Evolutionary conservation across 352 stramenopile genomes (phyloP).

Genomic region (Globisporangium barbulae): DNA sequence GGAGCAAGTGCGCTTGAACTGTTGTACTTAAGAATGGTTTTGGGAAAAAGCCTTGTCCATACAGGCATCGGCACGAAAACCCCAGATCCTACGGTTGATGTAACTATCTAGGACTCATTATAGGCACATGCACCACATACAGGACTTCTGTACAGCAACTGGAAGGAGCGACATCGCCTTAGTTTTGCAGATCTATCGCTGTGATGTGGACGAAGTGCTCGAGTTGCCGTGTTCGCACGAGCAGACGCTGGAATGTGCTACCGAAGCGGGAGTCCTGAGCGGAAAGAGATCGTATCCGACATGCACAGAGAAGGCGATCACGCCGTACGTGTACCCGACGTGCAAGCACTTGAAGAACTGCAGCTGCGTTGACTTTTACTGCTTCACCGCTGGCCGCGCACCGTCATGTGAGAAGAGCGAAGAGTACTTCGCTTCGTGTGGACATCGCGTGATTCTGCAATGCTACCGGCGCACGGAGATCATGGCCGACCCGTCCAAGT

Average conservation of each 20-base stretch:
- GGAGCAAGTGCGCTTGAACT: too few relatives aligned
- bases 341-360: slow-evolving; percentile 71
- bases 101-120: too few relatives aligned
- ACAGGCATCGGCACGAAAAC: too few relatives aligned
- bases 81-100: too few relatives aligned
- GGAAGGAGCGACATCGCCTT: slow-evolving; percentile 23
- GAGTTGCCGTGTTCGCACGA: slow-evolving; percentile 64
- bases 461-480: slow-evolving; percentile 57
- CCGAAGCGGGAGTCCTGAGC: slow-evolving; percentile 38
- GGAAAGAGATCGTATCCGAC: slow-evolving; percentile 31
- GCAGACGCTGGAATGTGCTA: slow-evolving; percentile 45
- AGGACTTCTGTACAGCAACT: slow-evolving; percentile 30
- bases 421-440: slow-evolving; percentile 60
- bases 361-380: slow-evolving; percentile 59
- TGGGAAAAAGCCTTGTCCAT: too few relatives aligned
- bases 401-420: slow-evolving; percentile 52
- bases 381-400: slow-evolving; percentile 33
- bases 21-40: too few relatives aligned
- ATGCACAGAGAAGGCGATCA: slow-evolving; percentile 56
- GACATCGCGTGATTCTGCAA: slow-evolving; percentile 53
- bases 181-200: slow-evolving; percentile 56
- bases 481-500: slow-evolving; percentile 20
- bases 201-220: slow-evolving; percentile 47
- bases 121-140: too few relatives aligned
- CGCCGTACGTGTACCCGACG: slow-evolving; percentile 61